Evolutionary conservation across 139 green algal species (phyloP).

Genomic region (Medakamo hakoo): DNA sequence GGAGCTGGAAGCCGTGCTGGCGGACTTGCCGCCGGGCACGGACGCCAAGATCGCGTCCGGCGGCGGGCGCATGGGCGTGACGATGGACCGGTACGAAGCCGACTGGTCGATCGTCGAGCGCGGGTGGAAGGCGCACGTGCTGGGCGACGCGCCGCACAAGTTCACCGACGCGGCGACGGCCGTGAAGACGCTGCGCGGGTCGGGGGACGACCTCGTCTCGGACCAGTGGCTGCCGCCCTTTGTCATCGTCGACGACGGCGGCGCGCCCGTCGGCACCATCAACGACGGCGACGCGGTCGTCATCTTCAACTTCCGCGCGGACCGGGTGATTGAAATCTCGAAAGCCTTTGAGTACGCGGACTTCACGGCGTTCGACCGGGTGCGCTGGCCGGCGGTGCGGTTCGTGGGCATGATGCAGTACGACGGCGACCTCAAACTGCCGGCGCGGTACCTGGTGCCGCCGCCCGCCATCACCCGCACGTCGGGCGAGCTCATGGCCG

Average conservation of each 20-base stretch:
- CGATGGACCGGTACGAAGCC: slow-evolving; percentile 95
- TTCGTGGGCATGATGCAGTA: slow-evolving; percentile 97
- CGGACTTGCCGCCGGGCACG: slow-evolving; percentile 18
- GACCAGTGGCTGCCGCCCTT: slow-evolving; percentile 76
- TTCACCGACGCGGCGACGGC: slow-evolving; percentile 38
- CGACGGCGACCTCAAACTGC: slow-evolving; percentile 92
- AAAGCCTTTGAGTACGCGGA: slow-evolving; percentile 84
- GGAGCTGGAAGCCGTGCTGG: slow-evolving; percentile 47
- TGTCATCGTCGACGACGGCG: slow-evolving; percentile 66
- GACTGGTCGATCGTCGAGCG: slow-evolving; percentile 91
- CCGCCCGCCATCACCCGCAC: slow-evolving; percentile 42
- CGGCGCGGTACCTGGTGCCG: slow-evolving; percentile 76
- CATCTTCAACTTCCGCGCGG: slow-evolving; percentile 90
- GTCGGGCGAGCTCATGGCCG: slow-evolving; percentile 59
- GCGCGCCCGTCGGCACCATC: slow-evolving; percentile 72
- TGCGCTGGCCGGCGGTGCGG: slow-evolving; percentile 33
- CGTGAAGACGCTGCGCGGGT: slow-evolving; percentile 21
- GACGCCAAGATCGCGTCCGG: slow-evolving; percentile 83
- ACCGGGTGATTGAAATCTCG: slow-evolving; percentile 85
- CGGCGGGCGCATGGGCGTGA: slow-evolving; percentile 84
- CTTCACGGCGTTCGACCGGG: slow-evolving; percentile 59
- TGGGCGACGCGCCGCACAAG: slow-evolving; percentile 69
- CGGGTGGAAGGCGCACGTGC: slow-evolving; percentile 85
- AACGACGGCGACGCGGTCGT: slow-evolving; percentile 27
- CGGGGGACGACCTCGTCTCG: slow-evolving; percentile 34